Conservation (phyloP, 2,329 filamentous ascomycete species). For the Alternaria sp. region DNA sequence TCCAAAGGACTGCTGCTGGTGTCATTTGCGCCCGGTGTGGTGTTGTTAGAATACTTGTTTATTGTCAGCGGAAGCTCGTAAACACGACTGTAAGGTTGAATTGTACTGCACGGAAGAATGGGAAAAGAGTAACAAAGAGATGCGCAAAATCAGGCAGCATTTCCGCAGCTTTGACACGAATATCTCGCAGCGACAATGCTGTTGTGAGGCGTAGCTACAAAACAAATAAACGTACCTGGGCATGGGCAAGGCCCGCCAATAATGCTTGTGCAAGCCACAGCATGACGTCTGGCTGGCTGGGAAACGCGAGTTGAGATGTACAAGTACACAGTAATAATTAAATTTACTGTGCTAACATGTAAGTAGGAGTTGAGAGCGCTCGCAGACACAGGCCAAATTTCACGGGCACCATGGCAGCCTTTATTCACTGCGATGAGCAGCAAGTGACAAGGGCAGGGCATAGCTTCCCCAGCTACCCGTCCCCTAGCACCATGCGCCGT, state of each 20-base stretch:
- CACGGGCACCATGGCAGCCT: slow-evolving; percentile 29
- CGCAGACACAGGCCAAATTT: slow-evolving; percentile 10
- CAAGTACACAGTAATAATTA: slow-evolving; percentile 21
- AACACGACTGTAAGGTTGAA: slow-evolving; percentile 27
- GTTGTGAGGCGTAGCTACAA: slow-evolving; percentile 18
- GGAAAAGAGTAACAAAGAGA: slow-evolving; percentile 41
- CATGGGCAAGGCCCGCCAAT: slow-evolving; percentile 40
- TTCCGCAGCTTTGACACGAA: slow-evolving; percentile 29
- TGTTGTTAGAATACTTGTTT: slow-evolving; percentile 43
- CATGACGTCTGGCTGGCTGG: slow-evolving; percentile 42
- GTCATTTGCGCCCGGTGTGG: slow-evolving; percentile 31
- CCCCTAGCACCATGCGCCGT: slow-evolving; percentile 21
- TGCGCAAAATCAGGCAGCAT: slow-evolving; percentile 33
- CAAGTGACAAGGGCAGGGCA: slow-evolving; percentile 11
- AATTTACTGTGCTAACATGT: slow-evolving; percentile 19
- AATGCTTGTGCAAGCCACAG: slow-evolving; percentile 48
- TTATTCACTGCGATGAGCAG: slow-evolving; percentile 18
- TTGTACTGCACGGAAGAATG: slow-evolving; percentile 42
- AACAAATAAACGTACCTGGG: slow-evolving; percentile 41
- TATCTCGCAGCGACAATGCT: slow-evolving; percentile 18
- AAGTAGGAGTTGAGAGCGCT: slow-evolving; percentile 25
- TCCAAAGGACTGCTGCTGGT: slow-evolving; percentile 30
- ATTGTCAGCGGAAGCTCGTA: slow-evolving; percentile 34
- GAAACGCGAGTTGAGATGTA: slow-evolving; percentile 16
- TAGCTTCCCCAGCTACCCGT: slow-evolving; percentile 24